phyloP scores from a whole-genome alignment of 2,329 filamentous ascomycete species.

The Beauveria pseudobassiana region DNA sequence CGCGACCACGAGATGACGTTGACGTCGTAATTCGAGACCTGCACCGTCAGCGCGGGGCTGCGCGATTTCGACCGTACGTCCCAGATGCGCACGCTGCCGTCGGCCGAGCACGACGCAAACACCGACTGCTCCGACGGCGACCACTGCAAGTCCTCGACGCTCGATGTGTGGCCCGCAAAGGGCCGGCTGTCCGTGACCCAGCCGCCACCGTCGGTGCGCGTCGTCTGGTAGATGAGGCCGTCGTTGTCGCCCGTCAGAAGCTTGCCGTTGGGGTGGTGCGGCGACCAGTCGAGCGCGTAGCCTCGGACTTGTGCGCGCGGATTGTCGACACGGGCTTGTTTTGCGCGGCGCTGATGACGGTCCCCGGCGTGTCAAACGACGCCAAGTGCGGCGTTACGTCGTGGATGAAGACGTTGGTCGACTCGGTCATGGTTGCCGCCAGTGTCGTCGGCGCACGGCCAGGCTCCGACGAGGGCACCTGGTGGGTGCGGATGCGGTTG shows the following conservation, averaged over 20 bases:
- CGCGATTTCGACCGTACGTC: slow-evolving; percentile 86
- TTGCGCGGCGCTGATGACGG: slow-evolving; percentile 68
- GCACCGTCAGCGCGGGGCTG: slow-evolving; percentile 78
- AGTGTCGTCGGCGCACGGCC: slow-evolving; percentile 71
- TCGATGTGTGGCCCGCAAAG: slow-evolving; percentile 76
- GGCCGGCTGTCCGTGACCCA: slow-evolving; percentile 81
- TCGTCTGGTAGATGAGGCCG: slow-evolving; percentile 82
- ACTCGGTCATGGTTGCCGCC: slow-evolving; percentile 89
- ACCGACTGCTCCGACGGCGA: slow-evolving; percentile 88
- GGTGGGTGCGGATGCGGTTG: slow-evolving; percentile 86
- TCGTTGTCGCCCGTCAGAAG: slow-evolving; percentile 87
- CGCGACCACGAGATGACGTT: slow-evolving; percentile 96
- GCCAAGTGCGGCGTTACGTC: slow-evolving; percentile 84
- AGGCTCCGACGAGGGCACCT: slow-evolving; percentile 64
- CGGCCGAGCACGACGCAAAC: slow-evolving; percentile 87
- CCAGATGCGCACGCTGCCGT: slow-evolving; percentile 94
- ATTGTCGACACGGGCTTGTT: slow-evolving; percentile 85
- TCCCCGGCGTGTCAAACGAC: slow-evolving; percentile 85
- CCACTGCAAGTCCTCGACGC: slow-evolving; percentile 95
- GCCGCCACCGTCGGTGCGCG: slow-evolving; percentile 76
- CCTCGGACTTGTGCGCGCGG: slow-evolving; percentile 85
- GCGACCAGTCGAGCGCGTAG: slow-evolving; percentile 96
- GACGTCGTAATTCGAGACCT: slow-evolving; percentile 77
- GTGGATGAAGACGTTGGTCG: slow-evolving; percentile 81
- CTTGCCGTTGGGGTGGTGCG: slow-evolving; percentile 66